Percentiles rank a stretch among this genome's conserved stretches.
Evolutionary conservation across 495 filamentous ascomycete species (phyloP).

Genomic region (Aspergillus carlsbadensis): DNA sequence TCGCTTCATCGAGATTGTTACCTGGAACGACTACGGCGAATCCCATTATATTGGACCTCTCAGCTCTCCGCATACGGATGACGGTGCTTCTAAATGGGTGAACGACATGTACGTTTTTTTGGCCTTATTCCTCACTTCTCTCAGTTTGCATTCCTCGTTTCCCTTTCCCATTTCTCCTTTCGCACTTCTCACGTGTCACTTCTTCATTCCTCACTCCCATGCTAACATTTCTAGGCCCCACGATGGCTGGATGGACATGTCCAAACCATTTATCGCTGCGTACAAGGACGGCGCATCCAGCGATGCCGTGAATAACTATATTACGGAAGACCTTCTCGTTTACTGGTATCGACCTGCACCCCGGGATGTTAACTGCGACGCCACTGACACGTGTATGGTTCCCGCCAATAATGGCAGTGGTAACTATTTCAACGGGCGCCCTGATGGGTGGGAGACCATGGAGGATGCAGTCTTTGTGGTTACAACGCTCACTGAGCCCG

Average conservation of each 20-base stretch:
- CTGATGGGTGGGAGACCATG: slow-evolving; percentile 53
- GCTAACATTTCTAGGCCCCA: slow-evolving; percentile 42
- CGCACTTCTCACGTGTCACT: too few species aligned
- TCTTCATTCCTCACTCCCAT: too few species aligned
- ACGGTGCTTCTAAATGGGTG: slow-evolving; percentile 60
- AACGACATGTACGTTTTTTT: slow-evolving; percentile 53
- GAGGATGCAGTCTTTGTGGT: slow-evolving; percentile 57
- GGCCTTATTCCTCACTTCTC: background rate
- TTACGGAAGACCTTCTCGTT: slow-evolving; percentile 52
- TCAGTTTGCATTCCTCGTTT: too few species aligned
- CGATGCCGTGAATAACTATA: slow-evolving; percentile 36
- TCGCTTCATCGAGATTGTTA: slow-evolving; percentile 61
- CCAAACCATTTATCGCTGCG: slow-evolving; percentile 57
- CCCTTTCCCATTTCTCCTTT: too few species aligned
- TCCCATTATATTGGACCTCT: slow-evolving; percentile 53
- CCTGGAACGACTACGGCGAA: slow-evolving; percentile 71
- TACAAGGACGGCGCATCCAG: slow-evolving; percentile 54
- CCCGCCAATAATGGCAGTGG: slow-evolving; percentile 42
- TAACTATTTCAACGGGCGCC: slow-evolving; percentile 58
- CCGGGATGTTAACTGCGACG: slow-evolving; percentile 46
- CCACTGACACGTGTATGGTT: slow-evolving; percentile 52
- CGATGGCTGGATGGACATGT: slow-evolving; percentile 57
- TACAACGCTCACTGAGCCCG: slow-evolving; percentile 48
- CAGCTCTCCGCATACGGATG: slow-evolving; percentile 52
- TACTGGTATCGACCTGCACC: slow-evolving; percentile 60